phyloP scores from a whole-genome alignment of 768 basidiomycete species.

The Leccinum broughii region DNA sequence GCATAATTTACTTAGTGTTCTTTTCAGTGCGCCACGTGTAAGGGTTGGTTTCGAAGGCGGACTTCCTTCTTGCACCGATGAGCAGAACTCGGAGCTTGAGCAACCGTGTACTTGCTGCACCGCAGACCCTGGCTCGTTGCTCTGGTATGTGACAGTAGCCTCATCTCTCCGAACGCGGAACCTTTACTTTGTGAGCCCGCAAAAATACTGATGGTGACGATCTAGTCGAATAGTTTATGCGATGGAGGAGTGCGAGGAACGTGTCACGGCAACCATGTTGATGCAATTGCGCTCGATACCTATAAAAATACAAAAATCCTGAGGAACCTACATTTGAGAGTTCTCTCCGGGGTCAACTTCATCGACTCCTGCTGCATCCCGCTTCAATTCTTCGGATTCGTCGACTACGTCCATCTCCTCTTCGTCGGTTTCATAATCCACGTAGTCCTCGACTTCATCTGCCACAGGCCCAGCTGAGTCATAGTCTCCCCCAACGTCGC shows the following conservation, averaged over 20 bases:
- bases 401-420: constrained; percentile 46
- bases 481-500: constrained; percentile 31
- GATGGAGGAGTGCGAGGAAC: background rate
- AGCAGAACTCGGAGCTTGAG: background rate
- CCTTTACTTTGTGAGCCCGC: background rate
- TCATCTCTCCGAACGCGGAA: background rate
- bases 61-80: background rate
- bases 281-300: background rate
- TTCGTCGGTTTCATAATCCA: constrained; percentile 37
- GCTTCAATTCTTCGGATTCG: constrained; percentile 44
- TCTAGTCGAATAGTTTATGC: background rate
- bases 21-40: background rate
- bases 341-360: constrained; percentile 20
- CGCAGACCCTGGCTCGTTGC: background rate
- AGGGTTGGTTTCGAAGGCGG: background rate
- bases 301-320: background rate
- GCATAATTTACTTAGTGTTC: background rate
- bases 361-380: constrained; percentile 41
- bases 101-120: background rate
- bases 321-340: constrained; percentile 5
- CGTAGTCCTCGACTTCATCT: constrained; percentile 26
- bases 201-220: background rate
- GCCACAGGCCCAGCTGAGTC: constrained; percentile 23
- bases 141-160: background rate
- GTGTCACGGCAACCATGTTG: background rate